A percentile compares a stretch with the other conserved stretches of the same genome.
Evolutionary conservation across 345 rosid genomes (phyloP).

Genomic region (Murraya paniculata): DNA sequence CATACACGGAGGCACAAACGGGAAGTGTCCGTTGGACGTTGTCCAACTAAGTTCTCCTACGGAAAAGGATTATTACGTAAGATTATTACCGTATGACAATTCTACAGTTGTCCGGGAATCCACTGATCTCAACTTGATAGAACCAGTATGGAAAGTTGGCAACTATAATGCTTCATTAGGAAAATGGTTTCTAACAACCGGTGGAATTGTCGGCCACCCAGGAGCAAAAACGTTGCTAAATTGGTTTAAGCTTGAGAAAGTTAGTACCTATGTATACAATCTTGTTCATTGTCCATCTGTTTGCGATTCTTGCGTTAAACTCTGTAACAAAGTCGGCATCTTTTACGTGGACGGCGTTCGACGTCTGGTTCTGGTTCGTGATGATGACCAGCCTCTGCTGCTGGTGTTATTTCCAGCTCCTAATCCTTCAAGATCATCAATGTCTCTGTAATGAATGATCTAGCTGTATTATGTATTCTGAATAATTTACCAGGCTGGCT

Average conservation of each 20-base stretch:
- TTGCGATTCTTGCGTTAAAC: no score
- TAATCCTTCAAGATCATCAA: no score
- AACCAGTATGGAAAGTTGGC: neutral
- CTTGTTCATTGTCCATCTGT: no score
- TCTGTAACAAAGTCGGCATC: neutral
- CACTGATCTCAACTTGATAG: neutral
- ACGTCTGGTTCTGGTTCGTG: no score
- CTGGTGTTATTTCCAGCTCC: no score
- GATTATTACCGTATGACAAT: neutral
- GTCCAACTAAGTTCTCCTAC: neutral
- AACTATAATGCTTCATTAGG: neutral
- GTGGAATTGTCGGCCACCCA: neutral
- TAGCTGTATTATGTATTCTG: no score
- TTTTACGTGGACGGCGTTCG: no score
- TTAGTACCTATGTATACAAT: no score
- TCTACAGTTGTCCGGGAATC: neutral
- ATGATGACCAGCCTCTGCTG: no score
- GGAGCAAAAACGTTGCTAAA: neutral
- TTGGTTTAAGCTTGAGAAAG: no score
- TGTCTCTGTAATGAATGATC: no score
- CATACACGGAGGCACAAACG: neutral
- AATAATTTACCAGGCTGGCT: no score
- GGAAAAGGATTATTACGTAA: neutral
- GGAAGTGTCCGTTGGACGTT: neutral
- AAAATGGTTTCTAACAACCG: neutral